phyloP scores from a whole-genome alignment of 2,329 filamentous ascomycete species.

The Aspergillus piperis region DNA sequence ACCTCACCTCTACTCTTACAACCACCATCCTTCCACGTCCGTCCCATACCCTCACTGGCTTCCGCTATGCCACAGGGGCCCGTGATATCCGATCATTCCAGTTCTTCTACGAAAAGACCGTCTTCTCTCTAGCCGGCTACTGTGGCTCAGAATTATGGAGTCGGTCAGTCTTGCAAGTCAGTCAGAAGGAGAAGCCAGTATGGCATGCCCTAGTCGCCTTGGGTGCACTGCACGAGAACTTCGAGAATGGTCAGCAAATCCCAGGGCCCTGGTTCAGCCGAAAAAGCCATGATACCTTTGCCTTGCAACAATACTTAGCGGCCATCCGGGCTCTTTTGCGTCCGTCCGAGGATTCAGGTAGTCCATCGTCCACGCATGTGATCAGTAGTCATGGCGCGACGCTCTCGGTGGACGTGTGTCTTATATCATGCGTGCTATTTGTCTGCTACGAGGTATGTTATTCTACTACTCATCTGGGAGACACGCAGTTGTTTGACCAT shows the following conservation, averaged over 20 bases:
- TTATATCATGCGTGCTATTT: conserved; percentile 29
- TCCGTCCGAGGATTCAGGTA: background rate
- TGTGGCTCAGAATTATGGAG: conserved; percentile 32
- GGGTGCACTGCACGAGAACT: conserved; percentile 31
- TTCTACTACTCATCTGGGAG: too few relatives aligned
- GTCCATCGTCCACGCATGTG: background rate
- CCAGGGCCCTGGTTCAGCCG: conserved; percentile 5
- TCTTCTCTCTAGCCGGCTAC: conserved; percentile 26
- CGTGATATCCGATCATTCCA: conserved; percentile 32
- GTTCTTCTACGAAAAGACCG: conserved; percentile 35
- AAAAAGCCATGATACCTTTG: conserved; percentile 7
- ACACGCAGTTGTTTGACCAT: background rate
- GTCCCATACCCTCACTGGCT: background rate
- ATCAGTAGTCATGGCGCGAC: background rate
- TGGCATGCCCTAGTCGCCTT: conserved; percentile 32
- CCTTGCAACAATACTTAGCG: conserved; percentile 7
- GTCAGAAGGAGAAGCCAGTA: conserved; percentile 27
- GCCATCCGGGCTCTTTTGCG: conserved; percentile 11
- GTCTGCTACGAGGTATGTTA: conserved; percentile 26
- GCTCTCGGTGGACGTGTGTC: conserved; percentile 18
- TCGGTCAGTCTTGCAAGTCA: conserved; percentile 25
- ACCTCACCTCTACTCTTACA: background rate
- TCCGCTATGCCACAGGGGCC: conserved; percentile 14
- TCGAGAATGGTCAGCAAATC: conserved; percentile 9
- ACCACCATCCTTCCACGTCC: conserved; percentile 12